Percentiles rank a stretch among this genome's conserved stretches.
These are phyloP conservation scores for Eragrostis curvula DNA, from an alignment of 176 grass and related monocot genomes.

Conservation along the genomic window DNA sequence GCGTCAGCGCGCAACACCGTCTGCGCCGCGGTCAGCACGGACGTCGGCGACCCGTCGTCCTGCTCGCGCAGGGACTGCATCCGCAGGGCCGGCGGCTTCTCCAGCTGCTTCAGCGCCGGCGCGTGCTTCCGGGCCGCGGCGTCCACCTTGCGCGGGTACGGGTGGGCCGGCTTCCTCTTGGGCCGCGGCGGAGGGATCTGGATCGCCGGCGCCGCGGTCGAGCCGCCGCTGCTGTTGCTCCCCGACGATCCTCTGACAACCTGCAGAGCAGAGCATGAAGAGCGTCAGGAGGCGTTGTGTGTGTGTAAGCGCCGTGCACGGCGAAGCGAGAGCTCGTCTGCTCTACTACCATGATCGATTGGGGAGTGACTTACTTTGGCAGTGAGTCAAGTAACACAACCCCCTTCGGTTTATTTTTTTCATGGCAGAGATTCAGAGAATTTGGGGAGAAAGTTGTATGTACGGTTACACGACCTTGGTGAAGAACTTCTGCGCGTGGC, in stretches of 20 bases:
- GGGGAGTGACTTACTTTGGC: constrained; percentile 53
- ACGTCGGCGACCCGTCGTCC: constrained; percentile 76
- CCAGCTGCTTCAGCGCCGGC: constrained; percentile 49
- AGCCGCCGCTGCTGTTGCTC: constrained; percentile 24
- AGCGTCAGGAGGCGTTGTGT: constrained; percentile 5
- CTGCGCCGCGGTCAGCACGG: constrained; percentile 57
- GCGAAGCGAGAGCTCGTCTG: neutral
- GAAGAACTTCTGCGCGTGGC: constrained; percentile 99
- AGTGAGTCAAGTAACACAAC: constrained; percentile 53
- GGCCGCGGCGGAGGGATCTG: constrained; percentile 93
- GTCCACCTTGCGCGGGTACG: constrained; percentile 84
- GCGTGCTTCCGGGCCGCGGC: constrained; percentile 36
- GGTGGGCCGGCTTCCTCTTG: constrained; percentile 80
- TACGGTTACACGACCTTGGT: constrained; percentile 75
- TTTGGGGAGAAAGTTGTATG: constrained; percentile 19
- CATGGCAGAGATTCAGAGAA: constrained; percentile 35
- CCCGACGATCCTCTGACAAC: constrained; percentile 65
- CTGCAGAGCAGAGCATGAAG: constrained; percentile 41
- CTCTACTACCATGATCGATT: constrained; percentile 40
- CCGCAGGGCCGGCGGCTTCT: constrained; percentile 40
- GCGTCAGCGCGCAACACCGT: constrained; percentile 18
- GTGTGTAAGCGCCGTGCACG: neutral
- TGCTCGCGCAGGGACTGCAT: constrained; percentile 46
- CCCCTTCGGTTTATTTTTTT: constrained; percentile 40
- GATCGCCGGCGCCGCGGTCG: constrained; percentile 46